Percentiles rank a stretch among this genome's conserved stretches.
phyloP scores from a whole-genome alignment of 2,329 filamentous ascomycete species.

The Pezicula rhizophila region DNA sequence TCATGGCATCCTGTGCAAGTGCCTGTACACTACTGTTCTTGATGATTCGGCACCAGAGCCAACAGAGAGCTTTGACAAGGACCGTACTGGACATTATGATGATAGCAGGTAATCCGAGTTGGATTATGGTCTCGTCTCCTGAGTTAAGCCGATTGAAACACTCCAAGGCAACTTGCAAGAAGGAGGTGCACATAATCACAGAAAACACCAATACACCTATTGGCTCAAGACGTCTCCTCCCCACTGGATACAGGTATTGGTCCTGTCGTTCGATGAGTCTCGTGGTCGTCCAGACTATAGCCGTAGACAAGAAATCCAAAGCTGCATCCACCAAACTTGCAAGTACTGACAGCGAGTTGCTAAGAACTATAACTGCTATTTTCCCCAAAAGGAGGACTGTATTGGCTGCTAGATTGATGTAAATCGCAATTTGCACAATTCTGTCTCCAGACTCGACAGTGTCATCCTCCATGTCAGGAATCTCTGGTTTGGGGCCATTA shows the following conservation, averaged over 20 bases:
- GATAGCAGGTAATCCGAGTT: constrained; percentile 47
- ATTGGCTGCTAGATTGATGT: constrained; percentile 58
- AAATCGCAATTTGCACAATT: constrained; percentile 82
- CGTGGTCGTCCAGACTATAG: constrained; percentile 56
- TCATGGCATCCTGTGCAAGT: constrained; percentile 57
- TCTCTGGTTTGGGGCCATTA: constrained; percentile 43
- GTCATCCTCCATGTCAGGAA: constrained; percentile 67
- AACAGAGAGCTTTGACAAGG: constrained; percentile 53
- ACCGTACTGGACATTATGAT: constrained; percentile 51
- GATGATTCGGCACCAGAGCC: constrained; percentile 51
- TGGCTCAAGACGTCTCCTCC: constrained; percentile 50
- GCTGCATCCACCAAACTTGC: constrained; percentile 57
- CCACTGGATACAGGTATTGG: constrained; percentile 46
- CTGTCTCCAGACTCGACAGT: constrained; percentile 68
- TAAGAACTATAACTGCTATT: constrained; percentile 46
- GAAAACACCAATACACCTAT: constrained; percentile 58
- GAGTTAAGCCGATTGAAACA: constrained; percentile 52
- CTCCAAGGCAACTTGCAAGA: constrained; percentile 54
- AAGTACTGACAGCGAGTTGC: constrained; percentile 53
- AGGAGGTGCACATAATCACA: constrained; percentile 58
- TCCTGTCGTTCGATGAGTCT: constrained; percentile 44
- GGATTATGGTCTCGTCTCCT: constrained; percentile 38
- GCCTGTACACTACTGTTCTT: constrained; percentile 61
- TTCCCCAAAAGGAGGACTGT: constrained; percentile 50
- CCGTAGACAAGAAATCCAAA: constrained; percentile 52